Conservation (phyloP, 2,329 filamentous ascomycete species). For the Bipolaris victoriae region DNA sequence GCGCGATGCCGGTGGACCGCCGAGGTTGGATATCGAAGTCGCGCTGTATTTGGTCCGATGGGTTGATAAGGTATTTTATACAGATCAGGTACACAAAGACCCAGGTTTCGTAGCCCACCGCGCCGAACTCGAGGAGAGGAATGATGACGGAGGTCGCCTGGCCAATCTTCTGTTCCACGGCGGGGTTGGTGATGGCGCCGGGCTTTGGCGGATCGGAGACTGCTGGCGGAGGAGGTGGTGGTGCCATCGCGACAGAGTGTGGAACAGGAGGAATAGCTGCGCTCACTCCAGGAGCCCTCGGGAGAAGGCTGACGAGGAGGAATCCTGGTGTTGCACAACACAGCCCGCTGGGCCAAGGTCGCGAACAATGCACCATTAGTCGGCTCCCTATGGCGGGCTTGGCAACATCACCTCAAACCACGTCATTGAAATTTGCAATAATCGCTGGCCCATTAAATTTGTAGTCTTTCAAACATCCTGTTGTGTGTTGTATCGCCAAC, state of each 20-base stretch:
- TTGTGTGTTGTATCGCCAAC: background rate
- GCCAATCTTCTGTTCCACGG: slow-evolving; percentile 53
- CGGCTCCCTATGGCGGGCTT: background rate
- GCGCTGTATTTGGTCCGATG: slow-evolving; percentile 38
- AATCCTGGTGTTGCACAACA: slow-evolving; percentile 4
- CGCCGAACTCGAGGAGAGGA: slow-evolving; percentile 70
- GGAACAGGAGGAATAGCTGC: background rate
- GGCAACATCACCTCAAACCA: background rate
- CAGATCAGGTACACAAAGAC: slow-evolving; percentile 62
- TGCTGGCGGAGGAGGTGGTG: slow-evolving; percentile 18
- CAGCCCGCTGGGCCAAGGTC: slow-evolving; percentile 8
- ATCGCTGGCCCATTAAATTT: background rate
- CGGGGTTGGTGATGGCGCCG: slow-evolving; percentile 27
- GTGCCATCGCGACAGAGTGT: slow-evolving; percentile 20
- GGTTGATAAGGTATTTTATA: slow-evolving; percentile 75
- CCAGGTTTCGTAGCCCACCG: slow-evolving; percentile 74
- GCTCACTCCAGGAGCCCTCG: slow-evolving; percentile 5
- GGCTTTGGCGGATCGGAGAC: slow-evolving; percentile 31
- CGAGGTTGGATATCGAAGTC: slow-evolving; percentile 44
- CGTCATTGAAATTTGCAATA: background rate
- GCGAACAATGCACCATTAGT: slow-evolving; percentile 1
- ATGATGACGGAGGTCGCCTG: slow-evolving; percentile 69
- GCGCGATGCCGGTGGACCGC: slow-evolving; percentile 66
- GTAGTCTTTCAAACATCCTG: background rate
- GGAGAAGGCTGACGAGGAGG: slow-evolving; percentile 10